Conservation (phyloP, 345 rosid species). For the Syzygium aromaticum region DNA sequence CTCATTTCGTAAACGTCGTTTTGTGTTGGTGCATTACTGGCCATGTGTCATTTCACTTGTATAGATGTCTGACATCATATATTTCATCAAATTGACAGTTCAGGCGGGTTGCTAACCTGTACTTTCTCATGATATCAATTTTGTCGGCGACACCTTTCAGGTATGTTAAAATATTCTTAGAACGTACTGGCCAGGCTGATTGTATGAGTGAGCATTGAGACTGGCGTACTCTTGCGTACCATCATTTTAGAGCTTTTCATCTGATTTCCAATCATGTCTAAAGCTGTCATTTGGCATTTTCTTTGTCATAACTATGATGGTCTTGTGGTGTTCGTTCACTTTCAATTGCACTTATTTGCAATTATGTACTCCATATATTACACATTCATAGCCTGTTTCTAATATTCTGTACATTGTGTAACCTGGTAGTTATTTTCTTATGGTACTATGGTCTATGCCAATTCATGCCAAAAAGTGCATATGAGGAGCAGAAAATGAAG, state of each 20-base stretch:
- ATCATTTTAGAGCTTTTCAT: background rate
- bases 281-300: background rate
- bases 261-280: background rate
- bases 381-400: background rate
- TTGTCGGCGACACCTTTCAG: constrained; percentile 95
- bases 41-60: background rate
- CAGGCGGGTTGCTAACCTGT: constrained; percentile 97
- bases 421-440: background rate
- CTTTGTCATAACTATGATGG: background rate
- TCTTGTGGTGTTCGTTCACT: background rate
- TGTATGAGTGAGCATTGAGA: background rate
- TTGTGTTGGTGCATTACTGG: background rate
- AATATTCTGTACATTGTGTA: background rate
- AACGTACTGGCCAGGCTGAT: background rate
- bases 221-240: background rate
- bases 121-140: constrained; percentile 91
- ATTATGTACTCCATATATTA: background rate
- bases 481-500: background rate
- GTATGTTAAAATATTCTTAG: constrained; percentile 23
- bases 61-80: constrained; percentile 18
- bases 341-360: background rate
- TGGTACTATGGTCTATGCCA: background rate
- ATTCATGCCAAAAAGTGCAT: background rate
- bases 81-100: constrained; percentile 67
- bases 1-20: background rate